Evolutionary conservation across 768 basidiomycete species (phyloP).

Genomic region (Trametes elegans): DNA sequence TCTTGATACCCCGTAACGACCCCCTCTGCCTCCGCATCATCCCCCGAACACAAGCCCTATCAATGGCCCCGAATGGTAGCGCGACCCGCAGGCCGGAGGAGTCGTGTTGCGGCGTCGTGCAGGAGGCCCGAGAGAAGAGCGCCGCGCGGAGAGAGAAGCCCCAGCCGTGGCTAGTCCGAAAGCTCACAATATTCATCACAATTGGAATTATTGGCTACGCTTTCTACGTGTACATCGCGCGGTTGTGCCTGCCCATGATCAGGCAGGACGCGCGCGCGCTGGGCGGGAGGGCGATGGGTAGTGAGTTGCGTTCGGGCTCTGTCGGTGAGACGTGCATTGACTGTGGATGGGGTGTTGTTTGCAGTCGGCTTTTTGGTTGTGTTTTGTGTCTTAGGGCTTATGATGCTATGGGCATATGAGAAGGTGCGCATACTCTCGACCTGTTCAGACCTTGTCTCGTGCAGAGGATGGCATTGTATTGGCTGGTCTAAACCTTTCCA

Average conservation of each 20-base stretch:
- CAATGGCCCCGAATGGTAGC: constrained; percentile 10
- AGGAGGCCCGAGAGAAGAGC: constrained; percentile 47
- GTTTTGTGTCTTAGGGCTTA: constrained; percentile 60
- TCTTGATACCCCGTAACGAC: not conserved
- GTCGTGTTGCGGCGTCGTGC: constrained; percentile 50
- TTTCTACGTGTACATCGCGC: constrained; percentile 74
- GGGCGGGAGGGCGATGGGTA: constrained; percentile 53
- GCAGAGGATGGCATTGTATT: no score
- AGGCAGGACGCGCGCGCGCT: constrained; percentile 39
- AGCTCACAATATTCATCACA: constrained; percentile 61
- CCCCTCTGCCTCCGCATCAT: not conserved
- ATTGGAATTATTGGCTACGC: constrained; percentile 63
- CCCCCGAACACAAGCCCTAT: no score
- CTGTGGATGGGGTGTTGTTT: not conserved
- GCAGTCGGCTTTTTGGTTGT: constrained; percentile 67
- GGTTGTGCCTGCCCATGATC: constrained; percentile 74
- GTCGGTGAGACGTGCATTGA: not conserved
- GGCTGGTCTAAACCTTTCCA: no score
- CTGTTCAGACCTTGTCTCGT: no score
- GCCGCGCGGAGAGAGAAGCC: constrained; percentile 42
- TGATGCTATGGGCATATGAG: constrained; percentile 78
- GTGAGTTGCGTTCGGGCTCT: constrained; percentile 47
- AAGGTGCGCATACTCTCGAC: constrained; percentile 52
- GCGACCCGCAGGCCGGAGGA: constrained; percentile 1
- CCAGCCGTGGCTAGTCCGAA: constrained; percentile 75